Percentiles rank a stretch among this genome's conserved stretches.
Evolutionary conservation across 2,329 filamentous ascomycete species (phyloP).

Genomic region (Aureobasidium zeae): DNA sequence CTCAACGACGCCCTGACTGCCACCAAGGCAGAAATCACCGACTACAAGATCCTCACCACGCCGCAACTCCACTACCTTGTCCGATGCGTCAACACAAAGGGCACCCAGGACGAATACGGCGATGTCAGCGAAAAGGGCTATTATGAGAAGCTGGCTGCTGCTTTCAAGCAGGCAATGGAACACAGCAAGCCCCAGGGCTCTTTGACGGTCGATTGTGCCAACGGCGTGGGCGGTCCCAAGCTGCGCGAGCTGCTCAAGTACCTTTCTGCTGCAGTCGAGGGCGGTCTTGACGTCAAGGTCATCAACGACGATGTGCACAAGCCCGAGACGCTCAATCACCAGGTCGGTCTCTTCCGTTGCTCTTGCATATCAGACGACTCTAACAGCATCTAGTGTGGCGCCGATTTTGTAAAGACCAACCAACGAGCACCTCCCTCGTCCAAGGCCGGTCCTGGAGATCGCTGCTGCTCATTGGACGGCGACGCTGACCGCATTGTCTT

Average conservation of each 20-base stretch:
- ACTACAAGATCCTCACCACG: conserved; percentile 88
- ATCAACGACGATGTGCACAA: conserved; percentile 90
- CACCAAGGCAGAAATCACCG: conserved; percentile 62
- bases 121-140: conserved; percentile 84
- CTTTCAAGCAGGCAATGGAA: conserved; percentile 75
- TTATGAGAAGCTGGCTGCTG: conserved; percentile 80
- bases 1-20: conserved; percentile 72
- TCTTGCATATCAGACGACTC: background rate
- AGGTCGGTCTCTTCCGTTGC: conserved; percentile 48
- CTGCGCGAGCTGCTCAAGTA: conserved; percentile 77
- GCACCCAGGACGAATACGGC: conserved; percentile 78
- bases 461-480: conserved; percentile 86
- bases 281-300: conserved; percentile 70
- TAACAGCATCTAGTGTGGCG: conserved; percentile 59
- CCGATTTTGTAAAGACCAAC: conserved; percentile 95
- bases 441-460: conserved; percentile 63
- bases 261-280: conserved; percentile 57
- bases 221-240: conserved; percentile 91
- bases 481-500: conserved; percentile 94
- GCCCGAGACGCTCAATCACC: conserved; percentile 78
- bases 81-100: conserved; percentile 86
- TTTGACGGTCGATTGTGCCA: conserved; percentile 87
- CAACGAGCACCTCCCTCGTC: conserved; percentile 80
- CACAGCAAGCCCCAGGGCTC: conserved; percentile 63
- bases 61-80: conserved; percentile 98